phyloP scores from a whole-genome alignment of 1,284 basidiomycete species.

The Farysia itapuensis region DNA sequence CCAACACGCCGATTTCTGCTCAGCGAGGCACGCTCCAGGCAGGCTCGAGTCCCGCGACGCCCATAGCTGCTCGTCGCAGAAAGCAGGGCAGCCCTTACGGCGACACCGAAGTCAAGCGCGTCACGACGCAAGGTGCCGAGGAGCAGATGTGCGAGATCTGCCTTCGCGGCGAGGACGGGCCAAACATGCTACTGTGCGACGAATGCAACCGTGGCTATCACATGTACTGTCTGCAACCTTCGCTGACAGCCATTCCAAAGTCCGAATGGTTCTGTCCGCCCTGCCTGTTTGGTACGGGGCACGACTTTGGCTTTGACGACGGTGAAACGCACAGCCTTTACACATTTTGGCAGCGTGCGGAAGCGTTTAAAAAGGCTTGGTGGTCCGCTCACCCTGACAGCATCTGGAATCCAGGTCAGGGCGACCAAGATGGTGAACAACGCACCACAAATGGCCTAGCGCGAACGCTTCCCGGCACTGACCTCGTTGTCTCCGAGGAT shows the following conservation, averaged over 20 bases:
- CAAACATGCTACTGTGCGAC: constrained; percentile 92
- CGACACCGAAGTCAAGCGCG: constrained; percentile 8
- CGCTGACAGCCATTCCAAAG: constrained; percentile 78
- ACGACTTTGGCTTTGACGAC: constrained; percentile 97
- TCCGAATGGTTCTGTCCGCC: constrained; percentile 96
- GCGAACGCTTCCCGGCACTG: constrained; percentile 35
- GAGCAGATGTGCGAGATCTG: constrained; percentile 62
- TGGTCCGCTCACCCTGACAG: constrained; percentile 59
- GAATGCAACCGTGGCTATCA: constrained; percentile 95
- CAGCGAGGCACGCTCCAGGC: constrained; percentile 13
- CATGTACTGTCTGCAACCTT: constrained; percentile 92
- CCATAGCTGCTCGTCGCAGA: constrained; percentile 10
- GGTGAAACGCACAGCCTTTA: constrained; percentile 92
- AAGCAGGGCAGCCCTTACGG: constrained; percentile 25
- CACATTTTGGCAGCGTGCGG: constrained; percentile 87
- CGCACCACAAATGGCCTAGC: constrained; percentile 33
- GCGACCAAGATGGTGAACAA: background rate
- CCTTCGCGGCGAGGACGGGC: constrained; percentile 79
- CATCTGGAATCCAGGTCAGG: constrained; percentile 18
- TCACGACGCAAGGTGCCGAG: constrained; percentile 5
- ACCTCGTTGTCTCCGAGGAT: constrained; percentile 74
- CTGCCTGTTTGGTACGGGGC: constrained; percentile 89
- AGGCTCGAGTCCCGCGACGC: constrained; percentile 15
- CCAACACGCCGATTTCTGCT: constrained; percentile 11
- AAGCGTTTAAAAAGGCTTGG: constrained; percentile 77